Percentiles rank a stretch among this genome's conserved stretches.
These are phyloP conservation scores for Rosa rugosa DNA, from an alignment of 306 rosid genomes.

Conservation along the genomic window DNA sequence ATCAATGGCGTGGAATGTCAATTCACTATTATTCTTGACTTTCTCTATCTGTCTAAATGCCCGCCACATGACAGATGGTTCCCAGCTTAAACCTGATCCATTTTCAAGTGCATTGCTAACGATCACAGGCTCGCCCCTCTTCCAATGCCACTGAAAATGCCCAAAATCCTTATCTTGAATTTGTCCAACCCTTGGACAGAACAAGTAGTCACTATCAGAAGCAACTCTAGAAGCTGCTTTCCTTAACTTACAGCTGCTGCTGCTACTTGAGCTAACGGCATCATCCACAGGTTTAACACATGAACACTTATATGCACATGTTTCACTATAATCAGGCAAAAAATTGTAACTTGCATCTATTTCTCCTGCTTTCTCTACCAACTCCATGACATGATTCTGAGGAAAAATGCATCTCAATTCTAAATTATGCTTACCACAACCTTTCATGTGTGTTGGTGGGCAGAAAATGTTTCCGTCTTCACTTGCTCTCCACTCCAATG, in stretches of 20 bases:
- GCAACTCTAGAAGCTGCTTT: conserved; percentile 69
- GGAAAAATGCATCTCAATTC: conserved; percentile 53
- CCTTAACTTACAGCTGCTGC: conserved; percentile 12
- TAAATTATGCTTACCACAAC: conserved; percentile 50
- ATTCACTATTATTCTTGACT: conserved; percentile 30
- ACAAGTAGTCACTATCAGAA: conserved; percentile 55
- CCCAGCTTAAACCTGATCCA: conserved; percentile 87
- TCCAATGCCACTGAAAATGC: conserved; percentile 88
- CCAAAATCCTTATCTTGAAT: conserved; percentile 38
- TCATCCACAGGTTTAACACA: conserved; percentile 35
- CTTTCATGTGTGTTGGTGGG: conserved; percentile 41
- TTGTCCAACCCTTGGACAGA: conserved; percentile 60
- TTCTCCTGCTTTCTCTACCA: conserved; percentile 56
- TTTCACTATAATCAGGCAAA: conserved; percentile 16
- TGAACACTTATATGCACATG: conserved; percentile 37
- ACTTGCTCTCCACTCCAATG: conserved; percentile 50
- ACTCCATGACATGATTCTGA: conserved; percentile 35
- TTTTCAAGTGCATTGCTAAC: conserved; percentile 73
- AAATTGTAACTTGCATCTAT: conserved; percentile 34
- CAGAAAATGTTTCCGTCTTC: conserved; percentile 70
- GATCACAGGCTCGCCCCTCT: conserved; percentile 82
- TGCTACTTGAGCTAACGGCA: conserved; percentile 8
- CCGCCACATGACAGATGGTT: conserved; percentile 94
- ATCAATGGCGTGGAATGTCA: conserved; percentile 67
- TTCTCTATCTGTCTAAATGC: conserved; percentile 59